phyloP scores from a whole-genome alignment of 2,329 filamentous ascomycete species.

The Endocalyx cinctus region DNA sequence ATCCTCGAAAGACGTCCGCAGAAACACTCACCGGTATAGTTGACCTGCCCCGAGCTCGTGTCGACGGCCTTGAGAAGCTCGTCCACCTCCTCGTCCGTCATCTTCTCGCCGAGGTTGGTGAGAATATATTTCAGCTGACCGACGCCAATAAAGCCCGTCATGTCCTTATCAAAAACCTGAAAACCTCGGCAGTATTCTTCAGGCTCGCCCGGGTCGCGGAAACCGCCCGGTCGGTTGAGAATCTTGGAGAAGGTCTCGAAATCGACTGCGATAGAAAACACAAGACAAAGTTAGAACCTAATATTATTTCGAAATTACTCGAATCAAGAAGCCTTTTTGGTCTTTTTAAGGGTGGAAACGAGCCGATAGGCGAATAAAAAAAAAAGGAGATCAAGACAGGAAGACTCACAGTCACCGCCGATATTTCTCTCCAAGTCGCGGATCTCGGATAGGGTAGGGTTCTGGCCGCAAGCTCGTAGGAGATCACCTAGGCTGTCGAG shows the following conservation, averaged over 20 bases:
- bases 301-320: too few species aligned
- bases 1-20: too few species aligned
- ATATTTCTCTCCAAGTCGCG: constrained; percentile 85
- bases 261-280: constrained; percentile 82
- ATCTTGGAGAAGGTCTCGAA: constrained; percentile 97
- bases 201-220: constrained; percentile 95
- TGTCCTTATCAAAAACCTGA: constrained; percentile 99
- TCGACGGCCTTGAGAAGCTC: constrained; percentile 98
- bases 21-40: constrained; percentile 74
- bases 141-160: constrained; percentile 96
- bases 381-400: constrained; percentile 8
- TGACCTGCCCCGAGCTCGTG: constrained; percentile 92
- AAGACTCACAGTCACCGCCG: constrained; percentile 82
- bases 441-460: constrained; percentile 92
- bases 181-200: constrained; percentile 98
- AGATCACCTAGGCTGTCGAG: constrained; percentile 87
- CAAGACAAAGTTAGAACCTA: too few species aligned
- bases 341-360: too few species aligned
- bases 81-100: constrained; percentile 98
- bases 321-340: too few species aligned
- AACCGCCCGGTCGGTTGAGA: constrained; percentile 94
- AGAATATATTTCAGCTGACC: constrained; percentile 97
- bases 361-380: neutral
- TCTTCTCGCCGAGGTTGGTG: constrained; percentile 98
- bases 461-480: constrained; percentile 94